Evolutionary conservation across 2,329 filamentous ascomycete genomes (phyloP).

Genomic region (Venturia oleaginea): DNA sequence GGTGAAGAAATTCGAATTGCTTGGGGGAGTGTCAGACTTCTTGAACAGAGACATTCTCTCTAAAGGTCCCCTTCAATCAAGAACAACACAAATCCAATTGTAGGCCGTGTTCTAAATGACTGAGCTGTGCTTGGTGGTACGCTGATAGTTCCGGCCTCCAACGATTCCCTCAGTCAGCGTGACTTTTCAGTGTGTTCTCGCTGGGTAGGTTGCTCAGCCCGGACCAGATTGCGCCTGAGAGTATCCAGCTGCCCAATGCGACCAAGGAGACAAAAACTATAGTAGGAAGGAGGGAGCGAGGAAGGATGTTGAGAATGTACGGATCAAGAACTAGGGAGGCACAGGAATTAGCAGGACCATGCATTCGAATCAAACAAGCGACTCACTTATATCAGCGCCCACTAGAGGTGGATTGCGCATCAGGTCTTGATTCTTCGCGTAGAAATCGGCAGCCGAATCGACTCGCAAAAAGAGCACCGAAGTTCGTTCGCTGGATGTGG

Average conservation of each 20-base stretch:
- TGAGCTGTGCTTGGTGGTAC: background rate
- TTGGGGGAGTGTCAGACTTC: background rate
- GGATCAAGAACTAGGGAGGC: slow-evolving; percentile 62
- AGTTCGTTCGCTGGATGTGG: slow-evolving; percentile 19
- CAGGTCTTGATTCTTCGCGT: slow-evolving; percentile 60
- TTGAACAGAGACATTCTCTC: background rate
- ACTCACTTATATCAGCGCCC: slow-evolving; percentile 57
- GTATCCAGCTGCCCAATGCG: slow-evolving; percentile 42
- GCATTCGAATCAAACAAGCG: background rate
- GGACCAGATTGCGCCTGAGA: slow-evolving; percentile 38
- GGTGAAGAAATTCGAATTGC: slow-evolving; percentile 24
- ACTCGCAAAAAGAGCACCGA: slow-evolving; percentile 66
- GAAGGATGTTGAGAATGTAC: slow-evolving; percentile 70
- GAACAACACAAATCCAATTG: background rate
- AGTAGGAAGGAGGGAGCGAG: slow-evolving; percentile 66
- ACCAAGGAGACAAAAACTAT: slow-evolving; percentile 58
- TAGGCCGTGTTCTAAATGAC: background rate
- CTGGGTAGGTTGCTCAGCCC: background rate
- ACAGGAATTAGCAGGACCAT: background rate
- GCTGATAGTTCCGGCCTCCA: background rate
- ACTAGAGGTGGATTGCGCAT: slow-evolving; percentile 71
- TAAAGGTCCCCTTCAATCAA: background rate
- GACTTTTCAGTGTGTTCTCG: slow-evolving; percentile 12
- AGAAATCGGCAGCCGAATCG: slow-evolving; percentile 74
- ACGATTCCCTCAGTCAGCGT: slow-evolving; percentile 15